phyloP scores from a whole-genome alignment of 192 early-diverging fungal species.

The Phlyctochytrium planicorne region DNA sequence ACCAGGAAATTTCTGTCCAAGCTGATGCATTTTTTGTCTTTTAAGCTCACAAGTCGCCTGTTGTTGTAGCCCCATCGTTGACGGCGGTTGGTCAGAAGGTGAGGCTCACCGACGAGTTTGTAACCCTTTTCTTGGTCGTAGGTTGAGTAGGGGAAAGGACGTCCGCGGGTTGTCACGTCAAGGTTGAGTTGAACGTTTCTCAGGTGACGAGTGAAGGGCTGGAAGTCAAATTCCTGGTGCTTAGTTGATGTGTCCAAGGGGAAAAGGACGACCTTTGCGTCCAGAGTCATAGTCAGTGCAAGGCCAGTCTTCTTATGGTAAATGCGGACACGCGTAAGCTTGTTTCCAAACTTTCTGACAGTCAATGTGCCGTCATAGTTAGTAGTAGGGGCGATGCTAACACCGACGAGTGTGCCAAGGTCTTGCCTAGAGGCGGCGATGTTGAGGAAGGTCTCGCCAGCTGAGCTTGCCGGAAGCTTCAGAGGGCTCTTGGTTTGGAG shows the following conservation, averaged over 20 bases:
- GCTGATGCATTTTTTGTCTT: not conserved
- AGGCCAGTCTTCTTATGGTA: slow-evolving; percentile 6
- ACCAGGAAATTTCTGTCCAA: slow-evolving; percentile 1
- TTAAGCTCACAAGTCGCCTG: not conserved
- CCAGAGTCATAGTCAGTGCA: not conserved
- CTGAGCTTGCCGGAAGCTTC: not conserved
- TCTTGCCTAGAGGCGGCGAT: not conserved
- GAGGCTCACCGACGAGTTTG: not conserved
- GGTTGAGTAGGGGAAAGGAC: not conserved
- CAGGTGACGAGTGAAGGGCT: not conserved
- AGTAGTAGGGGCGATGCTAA: not conserved
- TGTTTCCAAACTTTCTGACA: not conserved
- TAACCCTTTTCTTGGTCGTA: slow-evolving; percentile 1
- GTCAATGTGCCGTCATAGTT: not conserved
- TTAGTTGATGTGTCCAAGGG: not conserved
- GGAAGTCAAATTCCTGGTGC: not conserved
- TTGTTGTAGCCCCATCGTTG: not conserved
- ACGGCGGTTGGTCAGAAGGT: not conserved
- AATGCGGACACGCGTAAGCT: not conserved
- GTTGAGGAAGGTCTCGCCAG: not conserved
- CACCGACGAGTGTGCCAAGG: not conserved
- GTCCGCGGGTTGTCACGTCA: not conserved
- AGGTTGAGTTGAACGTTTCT: not conserved
- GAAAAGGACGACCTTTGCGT: not conserved
- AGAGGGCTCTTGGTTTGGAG: not conserved